Percentiles rank a stretch among this genome's conserved stretches.
Conservation (phyloP, 495 filamentous ascomycete genomes). For the Talaromyces borbonicus region DNA sequence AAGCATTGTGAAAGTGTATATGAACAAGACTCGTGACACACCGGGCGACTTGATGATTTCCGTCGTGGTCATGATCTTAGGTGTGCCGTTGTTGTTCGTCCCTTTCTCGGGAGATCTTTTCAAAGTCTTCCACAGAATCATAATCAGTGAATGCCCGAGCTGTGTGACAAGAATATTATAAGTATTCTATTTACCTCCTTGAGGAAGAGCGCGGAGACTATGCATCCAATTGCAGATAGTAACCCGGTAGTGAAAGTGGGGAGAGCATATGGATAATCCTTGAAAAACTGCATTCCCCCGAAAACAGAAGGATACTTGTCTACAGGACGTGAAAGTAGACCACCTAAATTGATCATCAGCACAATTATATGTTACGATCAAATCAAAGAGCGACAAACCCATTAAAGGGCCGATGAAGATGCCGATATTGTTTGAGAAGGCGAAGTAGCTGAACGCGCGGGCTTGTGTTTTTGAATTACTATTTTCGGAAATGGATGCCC, state of each 20-base stretch:
- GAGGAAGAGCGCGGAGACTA: constrained; percentile 38
- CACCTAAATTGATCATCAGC: constrained; percentile 21
- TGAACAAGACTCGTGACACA: constrained; percentile 49
- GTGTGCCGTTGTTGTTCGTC: constrained; percentile 1
- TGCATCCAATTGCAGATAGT: constrained; percentile 39
- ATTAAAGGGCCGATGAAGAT: constrained; percentile 57
- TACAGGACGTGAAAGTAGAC: constrained; percentile 51
- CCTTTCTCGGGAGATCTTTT: neutral
- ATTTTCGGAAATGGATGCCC: constrained; percentile 62
- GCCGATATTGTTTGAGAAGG: constrained; percentile 59
- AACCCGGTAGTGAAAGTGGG: constrained; percentile 43
- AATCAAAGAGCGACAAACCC: constrained; percentile 17
- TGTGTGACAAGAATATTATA: constrained; percentile 8
- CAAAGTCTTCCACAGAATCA: neutral
- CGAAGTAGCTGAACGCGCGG: constrained; percentile 60
- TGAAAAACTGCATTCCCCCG: constrained; percentile 43
- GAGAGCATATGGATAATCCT: constrained; percentile 54
- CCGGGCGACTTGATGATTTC: constrained; percentile 51
- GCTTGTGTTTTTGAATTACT: constrained; percentile 57
- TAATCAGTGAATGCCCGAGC: too few species aligned
- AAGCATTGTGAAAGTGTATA: constrained; percentile 51
- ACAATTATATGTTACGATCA: too few species aligned
- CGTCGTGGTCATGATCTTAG: constrained; percentile 32
- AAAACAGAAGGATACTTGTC: constrained; percentile 47
- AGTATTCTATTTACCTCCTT: constrained; percentile 40